Percentiles rank a stretch among this genome's conserved stretches.
phyloP scores from a whole-genome alignment of 1,284 basidiomycete genomes.

The Malassezia brasiliensis region DNA sequence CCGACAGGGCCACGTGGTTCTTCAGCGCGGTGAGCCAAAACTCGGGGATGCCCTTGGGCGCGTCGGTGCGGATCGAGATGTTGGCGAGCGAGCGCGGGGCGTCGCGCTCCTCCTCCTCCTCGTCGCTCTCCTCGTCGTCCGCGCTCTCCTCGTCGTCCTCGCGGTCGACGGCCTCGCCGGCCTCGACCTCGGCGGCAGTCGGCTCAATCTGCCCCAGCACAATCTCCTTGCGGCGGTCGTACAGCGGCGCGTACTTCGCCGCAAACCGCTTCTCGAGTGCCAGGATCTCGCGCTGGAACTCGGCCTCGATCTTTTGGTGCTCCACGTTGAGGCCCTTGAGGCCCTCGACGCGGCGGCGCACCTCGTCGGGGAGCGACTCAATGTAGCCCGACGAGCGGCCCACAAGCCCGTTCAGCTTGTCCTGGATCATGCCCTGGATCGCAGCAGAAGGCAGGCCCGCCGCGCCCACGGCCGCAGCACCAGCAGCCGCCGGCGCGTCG shows the following conservation, averaged over 20 bases:
- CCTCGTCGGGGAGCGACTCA: conserved; percentile 70
- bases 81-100: conserved; percentile 49
- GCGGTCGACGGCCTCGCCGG: conserved; percentile 60
- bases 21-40: conserved; percentile 96
- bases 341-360: conserved; percentile 78
- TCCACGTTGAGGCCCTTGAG: conserved; percentile 89
- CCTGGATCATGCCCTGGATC: conserved; percentile 49
- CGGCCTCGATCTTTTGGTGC: conserved; percentile 82
- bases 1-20: conserved; percentile 76
- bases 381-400: conserved; percentile 75
- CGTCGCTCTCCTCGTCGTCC: conserved; percentile 46
- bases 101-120: conserved; percentile 35
- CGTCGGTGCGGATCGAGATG: conserved; percentile 48
- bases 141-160: conserved; percentile 53
- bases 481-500: neutral
- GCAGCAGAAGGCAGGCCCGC: conserved; percentile 33
- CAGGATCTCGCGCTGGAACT: conserved; percentile 92
- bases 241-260: conserved; percentile 71
- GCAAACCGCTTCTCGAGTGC: conserved; percentile 98
- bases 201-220: conserved; percentile 68
- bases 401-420: conserved; percentile 58
- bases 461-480: neutral
- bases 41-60: conserved; percentile 67
- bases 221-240: conserved; percentile 74
- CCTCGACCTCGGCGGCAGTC: conserved; percentile 70